phyloP scores from a whole-genome alignment of 345 rosid genomes.

The Euphorbia tirucalli region DNA sequence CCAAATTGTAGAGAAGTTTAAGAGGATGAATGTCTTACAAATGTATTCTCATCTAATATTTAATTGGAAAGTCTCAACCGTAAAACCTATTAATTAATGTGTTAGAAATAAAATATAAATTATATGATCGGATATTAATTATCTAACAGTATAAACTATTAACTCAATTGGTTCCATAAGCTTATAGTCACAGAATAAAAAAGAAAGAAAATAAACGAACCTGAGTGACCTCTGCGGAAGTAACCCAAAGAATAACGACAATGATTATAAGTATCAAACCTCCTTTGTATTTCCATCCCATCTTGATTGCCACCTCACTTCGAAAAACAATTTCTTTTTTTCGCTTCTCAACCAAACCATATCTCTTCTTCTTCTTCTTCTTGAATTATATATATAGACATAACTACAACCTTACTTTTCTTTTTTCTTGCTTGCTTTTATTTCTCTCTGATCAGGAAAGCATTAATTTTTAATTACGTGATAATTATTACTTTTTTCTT shows the following conservation, averaged over 20 bases:
- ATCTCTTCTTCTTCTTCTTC: not conserved
- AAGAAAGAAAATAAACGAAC: slow-evolving; percentile 18
- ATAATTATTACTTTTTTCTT: not conserved
- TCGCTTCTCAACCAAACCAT: not conserved
- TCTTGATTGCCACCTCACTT: too few species aligned
- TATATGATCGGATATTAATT: too few species aligned
- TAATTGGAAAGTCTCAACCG: too few species aligned
- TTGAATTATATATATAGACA: not conserved
- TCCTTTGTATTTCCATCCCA: slow-evolving; percentile 43
- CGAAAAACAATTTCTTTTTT: too few species aligned
- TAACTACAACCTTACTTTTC: not conserved
- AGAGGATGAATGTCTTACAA: too few species aligned
- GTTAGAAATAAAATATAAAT: too few species aligned
- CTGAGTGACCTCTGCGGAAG: slow-evolving; percentile 53
- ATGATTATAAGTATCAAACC: slow-evolving; percentile 39
- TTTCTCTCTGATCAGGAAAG: not conserved
- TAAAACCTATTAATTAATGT: too few species aligned
- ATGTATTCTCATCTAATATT: too few species aligned
- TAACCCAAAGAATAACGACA: slow-evolving; percentile 47
- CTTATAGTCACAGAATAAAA: too few species aligned
- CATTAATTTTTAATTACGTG: not conserved
- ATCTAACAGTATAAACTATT: too few species aligned
- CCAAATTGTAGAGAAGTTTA: too few species aligned
- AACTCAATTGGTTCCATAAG: too few species aligned
- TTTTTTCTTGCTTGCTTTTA: not conserved